Conservation (phyloP, 2,329 filamentous ascomycete genomes). For the Phaeosphaeria sp. region DNA sequence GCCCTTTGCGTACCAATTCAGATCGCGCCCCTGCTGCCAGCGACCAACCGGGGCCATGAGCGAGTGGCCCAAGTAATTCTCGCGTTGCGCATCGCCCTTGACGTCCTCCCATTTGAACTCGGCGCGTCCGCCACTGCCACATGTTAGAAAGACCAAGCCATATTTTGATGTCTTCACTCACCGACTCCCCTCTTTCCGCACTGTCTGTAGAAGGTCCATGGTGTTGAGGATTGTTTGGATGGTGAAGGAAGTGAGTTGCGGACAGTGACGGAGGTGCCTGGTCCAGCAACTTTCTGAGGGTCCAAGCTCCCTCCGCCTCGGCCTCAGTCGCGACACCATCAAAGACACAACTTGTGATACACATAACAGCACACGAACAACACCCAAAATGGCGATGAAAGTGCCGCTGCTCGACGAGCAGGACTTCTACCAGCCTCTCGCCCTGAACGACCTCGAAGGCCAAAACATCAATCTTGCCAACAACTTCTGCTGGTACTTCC, state of each 20-base stretch:
- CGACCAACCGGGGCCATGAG: constrained; percentile 90
- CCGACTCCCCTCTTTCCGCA: constrained; percentile 87
- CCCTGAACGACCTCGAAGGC: constrained; percentile 28
- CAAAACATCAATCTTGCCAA: constrained; percentile 33
- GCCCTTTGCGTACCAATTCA: constrained; percentile 69
- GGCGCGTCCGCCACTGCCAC: constrained; percentile 75
- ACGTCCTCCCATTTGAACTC: constrained; percentile 99
- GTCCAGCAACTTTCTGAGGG: constrained; percentile 7
- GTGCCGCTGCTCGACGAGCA: constrained; percentile 42
- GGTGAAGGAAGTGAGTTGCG: constrained; percentile 20
- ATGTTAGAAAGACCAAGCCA: constrained; percentile 7
- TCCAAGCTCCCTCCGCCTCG: constrained; percentile 13
- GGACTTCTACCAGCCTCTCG: constrained; percentile 33
- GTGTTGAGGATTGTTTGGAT: constrained; percentile 22
- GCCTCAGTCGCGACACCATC: constrained; percentile 2
- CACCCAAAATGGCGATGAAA: constrained; percentile 34
- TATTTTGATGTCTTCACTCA: constrained; percentile 40
- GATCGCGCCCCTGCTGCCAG: constrained; percentile 82
- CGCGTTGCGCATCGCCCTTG: constrained; percentile 82
- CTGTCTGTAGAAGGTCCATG: constrained; percentile 93
- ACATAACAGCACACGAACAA: neutral
- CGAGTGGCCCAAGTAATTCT: constrained; percentile 90
- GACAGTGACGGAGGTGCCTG: constrained; percentile 28
- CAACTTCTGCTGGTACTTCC: constrained; percentile 66
- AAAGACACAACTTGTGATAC: neutral